A percentile compares a stretch with the other conserved stretches of the same genome.
phyloP scores from a whole-genome alignment of 2,329 filamentous ascomycete genomes.

The Aspergillus proliferans region DNA sequence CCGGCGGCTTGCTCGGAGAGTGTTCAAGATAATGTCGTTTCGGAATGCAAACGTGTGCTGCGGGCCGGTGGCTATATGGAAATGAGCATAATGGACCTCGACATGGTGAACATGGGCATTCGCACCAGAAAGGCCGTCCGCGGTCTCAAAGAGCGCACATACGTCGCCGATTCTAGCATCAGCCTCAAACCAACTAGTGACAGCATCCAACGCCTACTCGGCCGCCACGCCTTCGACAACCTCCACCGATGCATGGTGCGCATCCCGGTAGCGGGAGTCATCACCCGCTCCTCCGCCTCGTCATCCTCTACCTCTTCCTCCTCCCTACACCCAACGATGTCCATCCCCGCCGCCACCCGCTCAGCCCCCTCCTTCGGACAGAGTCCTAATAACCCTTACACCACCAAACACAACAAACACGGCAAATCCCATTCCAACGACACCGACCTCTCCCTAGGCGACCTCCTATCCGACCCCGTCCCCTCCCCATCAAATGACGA shows the following conservation, averaged over 20 bases:
- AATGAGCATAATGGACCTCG: constrained; percentile 44
- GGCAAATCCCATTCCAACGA: constrained; percentile 32
- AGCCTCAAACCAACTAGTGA: constrained; percentile 44
- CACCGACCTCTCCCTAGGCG: constrained; percentile 49
- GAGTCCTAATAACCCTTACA: background rate
- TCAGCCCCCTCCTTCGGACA: constrained; percentile 1
- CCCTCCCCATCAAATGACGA: constrained; percentile 67
- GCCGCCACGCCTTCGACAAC: constrained; percentile 42
- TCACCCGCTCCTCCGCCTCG: constrained; percentile 37
- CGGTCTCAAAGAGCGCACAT: constrained; percentile 42
- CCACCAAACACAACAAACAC: constrained; percentile 3
- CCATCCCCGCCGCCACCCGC: constrained; percentile 11
- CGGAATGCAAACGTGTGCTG: constrained; percentile 45
- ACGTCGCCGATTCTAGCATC: constrained; percentile 35
- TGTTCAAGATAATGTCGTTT: constrained; percentile 39
- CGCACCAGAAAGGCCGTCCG: constrained; percentile 41
- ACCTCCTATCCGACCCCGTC: constrained; percentile 67
- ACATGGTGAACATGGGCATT: constrained; percentile 47
- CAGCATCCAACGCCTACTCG: constrained; percentile 42
- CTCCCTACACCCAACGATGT: constrained; percentile 31
- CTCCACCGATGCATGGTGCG: constrained; percentile 45
- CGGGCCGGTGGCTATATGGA: constrained; percentile 45
- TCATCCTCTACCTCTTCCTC: constrained; percentile 35
- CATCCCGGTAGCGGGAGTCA: constrained; percentile 43
- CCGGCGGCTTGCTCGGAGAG: constrained; percentile 40